Evolutionary conservation across 257 asterid genomes (phyloP).

Genomic region (Thymus mandschuricus): DNA sequence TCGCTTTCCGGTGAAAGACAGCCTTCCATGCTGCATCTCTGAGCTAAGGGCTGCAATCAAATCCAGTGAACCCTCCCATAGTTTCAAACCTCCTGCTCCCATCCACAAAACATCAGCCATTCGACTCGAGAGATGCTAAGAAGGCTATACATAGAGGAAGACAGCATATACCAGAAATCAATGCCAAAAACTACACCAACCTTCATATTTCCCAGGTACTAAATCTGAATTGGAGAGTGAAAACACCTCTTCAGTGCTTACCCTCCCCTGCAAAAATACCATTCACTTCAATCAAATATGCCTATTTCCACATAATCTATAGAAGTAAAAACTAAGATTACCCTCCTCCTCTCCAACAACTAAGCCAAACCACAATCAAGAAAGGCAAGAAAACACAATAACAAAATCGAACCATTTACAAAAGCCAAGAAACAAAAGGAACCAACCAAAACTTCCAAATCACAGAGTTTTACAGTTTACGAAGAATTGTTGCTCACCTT

Average conservation of each 20-base stretch:
- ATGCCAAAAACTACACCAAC: slow-evolving; percentile 36
- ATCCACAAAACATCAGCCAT: slow-evolving; percentile 22
- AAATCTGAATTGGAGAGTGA: slow-evolving; percentile 82
- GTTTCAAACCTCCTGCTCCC: slow-evolving; percentile 80
- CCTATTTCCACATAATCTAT: not conserved
- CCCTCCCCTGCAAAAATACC: slow-evolving; percentile 74
- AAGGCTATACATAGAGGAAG: not conserved
- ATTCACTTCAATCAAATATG: slow-evolving; percentile 11
- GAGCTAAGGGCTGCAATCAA: slow-evolving; percentile 63
- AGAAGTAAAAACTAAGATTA: not conserved
- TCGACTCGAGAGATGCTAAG: not conserved
- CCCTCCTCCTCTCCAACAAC: slow-evolving; percentile 16
- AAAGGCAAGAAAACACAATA: not conserved
- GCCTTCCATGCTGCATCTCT: slow-evolving; percentile 57
- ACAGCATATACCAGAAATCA: not conserved
- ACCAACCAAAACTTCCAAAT: not conserved
- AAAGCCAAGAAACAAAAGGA: not conserved
- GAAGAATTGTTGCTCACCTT: slow-evolving; percentile 49
- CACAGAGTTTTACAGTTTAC: not conserved
- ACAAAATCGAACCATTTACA: not conserved
- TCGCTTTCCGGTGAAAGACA: slow-evolving; percentile 65
- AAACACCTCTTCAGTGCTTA: slow-evolving; percentile 86
- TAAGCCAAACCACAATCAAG: not conserved
- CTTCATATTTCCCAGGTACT: slow-evolving; percentile 97
- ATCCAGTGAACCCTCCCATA: slow-evolving; percentile 97